Percentiles rank a stretch among this genome's conserved stretches.
These are phyloP conservation scores for Acanthamoeba castellanii DNA, from an alignment of 208 protist genomes.

Conservation along the genomic window DNA sequence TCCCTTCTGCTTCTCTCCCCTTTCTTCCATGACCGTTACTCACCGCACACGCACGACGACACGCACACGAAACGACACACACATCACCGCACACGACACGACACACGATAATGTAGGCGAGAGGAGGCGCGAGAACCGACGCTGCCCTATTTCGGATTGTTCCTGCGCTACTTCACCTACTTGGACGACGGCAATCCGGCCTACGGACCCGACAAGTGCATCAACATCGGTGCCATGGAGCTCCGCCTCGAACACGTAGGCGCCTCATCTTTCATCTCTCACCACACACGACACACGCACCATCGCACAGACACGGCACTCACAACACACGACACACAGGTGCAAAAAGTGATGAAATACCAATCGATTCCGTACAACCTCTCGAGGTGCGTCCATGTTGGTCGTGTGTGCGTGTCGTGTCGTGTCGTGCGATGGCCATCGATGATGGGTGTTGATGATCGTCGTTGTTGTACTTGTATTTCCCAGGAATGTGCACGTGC, in stretches of 20 bases:
- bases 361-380: slow-evolving; percentile 23
- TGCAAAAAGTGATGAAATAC: slow-evolving; percentile 26
- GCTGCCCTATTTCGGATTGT: slow-evolving; percentile 62
- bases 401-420: too few species aligned
- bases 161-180: slow-evolving; percentile 62
- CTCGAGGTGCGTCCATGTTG: neutral
- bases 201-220: slow-evolving; percentile 2
- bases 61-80: neutral
- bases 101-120: neutral
- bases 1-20: neutral
- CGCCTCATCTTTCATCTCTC: neutral
- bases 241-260: slow-evolving; percentile 23
- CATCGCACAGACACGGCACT: neutral
- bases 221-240: slow-evolving; percentile 14
- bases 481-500: neutral
- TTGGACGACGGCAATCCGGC: slow-evolving; percentile 56
- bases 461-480: neutral
- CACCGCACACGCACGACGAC: neutral
- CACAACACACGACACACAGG: neutral
- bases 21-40: neutral
- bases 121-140: neutral
- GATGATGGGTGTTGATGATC: neutral
- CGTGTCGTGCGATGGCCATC: neutral
- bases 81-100: neutral
- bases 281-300: neutral